Conservation (phyloP, 2,329 filamentous ascomycete species). For the Teratosphaeria nubilosa region DNA sequence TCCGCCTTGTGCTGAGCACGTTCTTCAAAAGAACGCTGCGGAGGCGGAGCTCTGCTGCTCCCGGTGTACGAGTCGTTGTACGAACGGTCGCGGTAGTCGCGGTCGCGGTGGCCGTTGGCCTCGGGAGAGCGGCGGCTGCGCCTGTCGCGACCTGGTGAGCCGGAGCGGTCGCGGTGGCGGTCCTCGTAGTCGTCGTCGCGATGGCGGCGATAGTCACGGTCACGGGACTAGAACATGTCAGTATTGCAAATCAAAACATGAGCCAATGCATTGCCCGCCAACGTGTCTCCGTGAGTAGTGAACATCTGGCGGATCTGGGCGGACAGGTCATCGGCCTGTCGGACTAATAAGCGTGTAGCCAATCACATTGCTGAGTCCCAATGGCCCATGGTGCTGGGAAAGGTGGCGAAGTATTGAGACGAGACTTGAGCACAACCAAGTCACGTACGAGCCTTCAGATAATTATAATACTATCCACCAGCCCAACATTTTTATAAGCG, state of each 20-base stretch:
- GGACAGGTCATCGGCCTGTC: neutral
- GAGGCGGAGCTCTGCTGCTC: slow-evolving; percentile 28
- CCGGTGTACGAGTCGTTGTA: slow-evolving; percentile 27
- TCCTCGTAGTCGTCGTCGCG: slow-evolving; percentile 9
- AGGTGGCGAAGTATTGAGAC: no score
- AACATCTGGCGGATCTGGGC: neutral
- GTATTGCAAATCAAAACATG: neutral
- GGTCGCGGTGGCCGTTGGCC: slow-evolving; percentile 55
- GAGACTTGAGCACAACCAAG: no score
- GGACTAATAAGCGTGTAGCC: neutral
- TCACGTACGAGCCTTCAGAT: no score
- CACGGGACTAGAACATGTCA: neutral
- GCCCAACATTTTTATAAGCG: no score
- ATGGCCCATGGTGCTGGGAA: no score
- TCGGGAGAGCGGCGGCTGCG: slow-evolving; percentile 49
- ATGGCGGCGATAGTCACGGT: neutral
- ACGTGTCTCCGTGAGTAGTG: neutral
- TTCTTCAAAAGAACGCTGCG: slow-evolving; percentile 66
- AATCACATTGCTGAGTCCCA: neutral
- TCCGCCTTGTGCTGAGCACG: slow-evolving; percentile 74
- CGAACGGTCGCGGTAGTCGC: slow-evolving; percentile 16
- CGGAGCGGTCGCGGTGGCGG: slow-evolving; percentile 11
- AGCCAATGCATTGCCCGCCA: neutral
- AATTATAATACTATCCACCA: no score
- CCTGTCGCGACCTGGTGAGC: slow-evolving; percentile 17